Evolutionary conservation across 352 stramenopile species (phyloP), one percentile per base, ranked within the genome.

Genomic region (Labyrinthula sp.): DNA sequence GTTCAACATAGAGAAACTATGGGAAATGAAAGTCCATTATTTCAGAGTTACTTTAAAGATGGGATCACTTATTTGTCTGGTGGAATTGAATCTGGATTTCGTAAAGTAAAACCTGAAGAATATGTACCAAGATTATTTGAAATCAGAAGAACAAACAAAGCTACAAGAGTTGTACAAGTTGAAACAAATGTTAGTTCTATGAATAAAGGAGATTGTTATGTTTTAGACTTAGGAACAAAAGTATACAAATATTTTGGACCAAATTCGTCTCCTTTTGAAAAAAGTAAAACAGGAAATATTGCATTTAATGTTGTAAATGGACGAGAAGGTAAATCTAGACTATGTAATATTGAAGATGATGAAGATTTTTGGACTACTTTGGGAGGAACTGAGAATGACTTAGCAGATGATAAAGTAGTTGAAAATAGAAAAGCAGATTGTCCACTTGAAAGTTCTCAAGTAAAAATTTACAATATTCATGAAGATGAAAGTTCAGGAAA

Each of bases 401-500:
- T 72, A 3, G 37, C 33, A 21, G 37, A 54, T 26, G 12, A 47
- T 12, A 35, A 35, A 10, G 14, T 28, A 9, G 35, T 54, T 3
- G 23, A 26, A 20, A 29, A 48, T 18, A 61, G 66, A 27, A 74
- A 77, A 57, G 58, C 60, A 10, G 58, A 57, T 1, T 56, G 71
- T 37, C 76, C 78, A 57, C 61, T 72, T 3, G 64, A 75, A 41
- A 12, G 14, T 7, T 28, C 46, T 23, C 30, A 35, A 9, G 49
- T 54, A 35, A 31, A 54, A 26, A 35, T 54, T 17, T 54, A 26
- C 45, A 35, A 38, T 27, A 54, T 59, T 38, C 39, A 36, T 14
- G 62, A 67, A 28, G 73, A 75, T 55, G 88, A 91, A 63, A 72
- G 89, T 35, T 77, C 71, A 59, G 83, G 72, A 20, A 88, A 84